Evolutionary conservation across 495 filamentous ascomycete species (phyloP).

Genomic region (Penicillium nucicola): DNA sequence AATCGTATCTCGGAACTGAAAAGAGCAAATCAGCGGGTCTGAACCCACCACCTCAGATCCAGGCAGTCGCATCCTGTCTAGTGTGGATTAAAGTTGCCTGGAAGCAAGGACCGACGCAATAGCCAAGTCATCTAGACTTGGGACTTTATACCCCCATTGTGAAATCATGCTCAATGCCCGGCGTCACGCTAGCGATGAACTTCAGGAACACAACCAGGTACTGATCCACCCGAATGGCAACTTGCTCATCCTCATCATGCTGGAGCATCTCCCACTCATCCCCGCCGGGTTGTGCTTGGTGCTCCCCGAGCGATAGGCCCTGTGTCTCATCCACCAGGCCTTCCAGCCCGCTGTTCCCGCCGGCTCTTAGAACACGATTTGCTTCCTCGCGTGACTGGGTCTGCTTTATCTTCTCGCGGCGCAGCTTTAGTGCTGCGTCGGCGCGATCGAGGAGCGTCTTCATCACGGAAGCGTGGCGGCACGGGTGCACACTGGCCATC

Average conservation of each 20-base stretch:
- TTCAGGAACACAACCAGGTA: constrained; percentile 98
- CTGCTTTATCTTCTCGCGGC: constrained; percentile 71
- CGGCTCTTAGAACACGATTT: constrained; percentile 31
- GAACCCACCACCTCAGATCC: neutral
- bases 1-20: constrained; percentile 7
- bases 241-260: constrained; percentile 67
- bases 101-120: neutral
- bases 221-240: constrained; percentile 93
- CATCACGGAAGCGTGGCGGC: constrained; percentile 94
- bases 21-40: neutral
- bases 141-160: constrained; percentile 82
- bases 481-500: constrained; percentile 95
- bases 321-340: constrained; percentile 62
- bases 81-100: neutral
- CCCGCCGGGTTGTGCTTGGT: constrained; percentile 57
- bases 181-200: constrained; percentile 96
- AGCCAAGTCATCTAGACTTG: neutral
- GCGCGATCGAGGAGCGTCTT: constrained; percentile 94
- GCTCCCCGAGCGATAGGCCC: constrained; percentile 38
- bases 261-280: constrained; percentile 89
- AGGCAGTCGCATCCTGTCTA: neutral
- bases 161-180: constrained; percentile 96
- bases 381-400: constrained; percentile 44
- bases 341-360: constrained; percentile 56
- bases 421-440: constrained; percentile 86